Conservation (phyloP, 805 yeast genomes). For the Teunomyces cretensis region DNA sequence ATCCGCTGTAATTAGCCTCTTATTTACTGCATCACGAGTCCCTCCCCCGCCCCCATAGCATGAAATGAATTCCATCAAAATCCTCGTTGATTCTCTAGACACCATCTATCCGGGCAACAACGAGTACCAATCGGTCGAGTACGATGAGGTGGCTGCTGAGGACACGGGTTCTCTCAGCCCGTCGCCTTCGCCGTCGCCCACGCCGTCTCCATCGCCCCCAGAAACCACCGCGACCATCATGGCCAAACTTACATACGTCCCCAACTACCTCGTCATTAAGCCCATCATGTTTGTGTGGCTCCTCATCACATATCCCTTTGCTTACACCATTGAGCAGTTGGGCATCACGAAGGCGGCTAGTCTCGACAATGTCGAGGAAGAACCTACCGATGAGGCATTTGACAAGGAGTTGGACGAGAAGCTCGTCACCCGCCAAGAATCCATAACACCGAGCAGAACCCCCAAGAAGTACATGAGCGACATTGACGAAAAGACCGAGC, state of each 20-base stretch:
- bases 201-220: not conserved
- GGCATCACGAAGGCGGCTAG: conserved; percentile 10
- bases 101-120: conserved; percentile 15
- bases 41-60: not conserved
- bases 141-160: conserved; percentile 5
- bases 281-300: conserved; percentile 53
- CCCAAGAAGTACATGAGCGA: conserved; percentile 5
- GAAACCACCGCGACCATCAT: not conserved
- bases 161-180: not conserved
- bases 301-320: conserved; percentile 57
- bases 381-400: not conserved
- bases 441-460: not conserved
- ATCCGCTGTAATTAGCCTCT: too few species aligned
- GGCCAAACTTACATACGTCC: conserved; percentile 36
- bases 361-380: not conserved
- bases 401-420: conserved; percentile 2
- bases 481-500: conserved; percentile 33
- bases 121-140: conserved; percentile 9
- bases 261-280: conserved; percentile 49
- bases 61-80: conserved; percentile 35
- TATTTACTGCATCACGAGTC: not conserved
- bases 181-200: not conserved
- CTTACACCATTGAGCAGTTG: conserved; percentile 32
- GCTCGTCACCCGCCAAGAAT: conserved; percentile 1
- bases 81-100: conserved; percentile 34